Conservation (phyloP, 768 basidiomycete genomes). For the Russula compacta region DNA sequence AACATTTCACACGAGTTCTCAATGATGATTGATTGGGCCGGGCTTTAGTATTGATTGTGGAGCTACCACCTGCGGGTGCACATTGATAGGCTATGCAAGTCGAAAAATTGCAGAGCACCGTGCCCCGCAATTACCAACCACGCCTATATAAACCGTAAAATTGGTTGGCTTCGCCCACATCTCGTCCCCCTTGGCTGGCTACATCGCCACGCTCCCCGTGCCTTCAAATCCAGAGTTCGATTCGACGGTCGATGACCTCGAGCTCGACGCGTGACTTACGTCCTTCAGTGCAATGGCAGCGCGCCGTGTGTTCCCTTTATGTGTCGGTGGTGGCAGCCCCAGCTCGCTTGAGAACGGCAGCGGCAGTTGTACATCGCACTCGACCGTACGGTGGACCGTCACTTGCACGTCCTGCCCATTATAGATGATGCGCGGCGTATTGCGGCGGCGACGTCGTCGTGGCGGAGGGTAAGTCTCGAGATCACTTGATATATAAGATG, state of each 20-base stretch:
- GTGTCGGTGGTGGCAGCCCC: background rate
- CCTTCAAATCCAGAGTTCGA: background rate
- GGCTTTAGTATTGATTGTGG: too few relatives aligned
- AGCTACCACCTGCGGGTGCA: too few relatives aligned
- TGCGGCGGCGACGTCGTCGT: background rate
- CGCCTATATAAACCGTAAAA: background rate
- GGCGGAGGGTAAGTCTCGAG: background rate
- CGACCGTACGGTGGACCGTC: constrained; percentile 6
- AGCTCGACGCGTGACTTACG: background rate
- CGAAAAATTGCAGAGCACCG: background rate
- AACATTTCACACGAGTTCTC: background rate
- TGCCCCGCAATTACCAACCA: background rate
- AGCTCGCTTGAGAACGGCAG: background rate
- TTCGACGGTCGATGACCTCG: background rate
- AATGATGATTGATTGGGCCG: too few relatives aligned
- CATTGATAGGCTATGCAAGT: too few relatives aligned
- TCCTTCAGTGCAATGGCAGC: background rate
- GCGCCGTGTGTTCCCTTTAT: background rate
- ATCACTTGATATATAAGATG: background rate
- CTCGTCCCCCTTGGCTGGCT: background rate
- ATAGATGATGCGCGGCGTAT: background rate
- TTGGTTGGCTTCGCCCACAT: background rate
- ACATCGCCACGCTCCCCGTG: background rate
- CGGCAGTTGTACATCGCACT: background rate
- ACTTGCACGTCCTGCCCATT: constrained; percentile 1